Conservation (phyloP, 192 early-diverging fungal genomes). For the Coemansia sp. region DNA sequence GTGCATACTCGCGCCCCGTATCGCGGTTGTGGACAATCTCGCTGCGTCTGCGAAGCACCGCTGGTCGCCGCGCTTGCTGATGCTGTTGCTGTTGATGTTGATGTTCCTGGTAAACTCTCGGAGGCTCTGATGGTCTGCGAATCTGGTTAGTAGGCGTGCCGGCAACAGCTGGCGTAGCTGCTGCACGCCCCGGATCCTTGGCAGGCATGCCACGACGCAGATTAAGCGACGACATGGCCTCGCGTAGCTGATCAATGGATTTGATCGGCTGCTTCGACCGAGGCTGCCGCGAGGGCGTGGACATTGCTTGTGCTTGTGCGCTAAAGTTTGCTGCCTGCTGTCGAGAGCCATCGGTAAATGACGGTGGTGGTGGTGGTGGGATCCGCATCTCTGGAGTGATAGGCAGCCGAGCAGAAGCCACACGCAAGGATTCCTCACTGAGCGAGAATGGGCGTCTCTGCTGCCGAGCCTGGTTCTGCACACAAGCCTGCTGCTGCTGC, state of each 20-base stretch:
- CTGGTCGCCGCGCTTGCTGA: background rate
- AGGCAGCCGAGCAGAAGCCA: background rate
- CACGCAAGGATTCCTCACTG: background rate
- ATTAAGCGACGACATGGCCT: conserved; percentile 1
- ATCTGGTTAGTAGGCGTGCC: background rate
- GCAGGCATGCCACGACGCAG: background rate
- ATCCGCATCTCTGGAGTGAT: background rate
- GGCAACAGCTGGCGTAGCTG: background rate
- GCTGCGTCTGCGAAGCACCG: conserved; percentile 23
- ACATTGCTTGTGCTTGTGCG: background rate
- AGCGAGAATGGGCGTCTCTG: conserved; percentile 2
- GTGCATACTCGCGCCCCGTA: background rate
- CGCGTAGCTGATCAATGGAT: conserved; percentile 6
- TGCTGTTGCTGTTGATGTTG: conserved; percentile 6
- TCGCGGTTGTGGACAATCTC: conserved; percentile 6
- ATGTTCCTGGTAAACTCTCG: background rate
- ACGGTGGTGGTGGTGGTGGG: background rate
- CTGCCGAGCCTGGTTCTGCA: background rate
- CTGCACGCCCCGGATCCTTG: background rate
- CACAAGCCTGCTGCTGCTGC: background rate
- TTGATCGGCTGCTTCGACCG: background rate
- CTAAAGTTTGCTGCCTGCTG: background rate
- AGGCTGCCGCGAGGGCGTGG: background rate
- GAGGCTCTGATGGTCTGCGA: conserved; percentile 8
- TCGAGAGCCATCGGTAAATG: background rate